Evolutionary conservation across 768 basidiomycete genomes (phyloP).

Genomic region (Boletus coccyginus): DNA sequence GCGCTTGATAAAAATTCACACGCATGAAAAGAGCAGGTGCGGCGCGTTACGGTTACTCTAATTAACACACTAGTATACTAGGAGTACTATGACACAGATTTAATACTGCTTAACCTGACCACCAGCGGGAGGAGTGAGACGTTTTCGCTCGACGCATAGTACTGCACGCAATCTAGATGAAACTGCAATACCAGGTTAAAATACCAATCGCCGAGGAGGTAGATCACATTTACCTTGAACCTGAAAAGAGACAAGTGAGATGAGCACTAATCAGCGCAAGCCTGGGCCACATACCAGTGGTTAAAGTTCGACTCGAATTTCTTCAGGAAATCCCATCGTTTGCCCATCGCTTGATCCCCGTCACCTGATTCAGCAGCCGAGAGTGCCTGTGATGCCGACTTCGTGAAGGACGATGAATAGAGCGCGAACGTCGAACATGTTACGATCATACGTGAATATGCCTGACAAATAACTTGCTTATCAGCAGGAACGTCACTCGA

Average conservation of each 20-base stretch:
- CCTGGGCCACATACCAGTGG: slow-evolving; percentile 63
- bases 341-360: slow-evolving; percentile 63
- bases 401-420: slow-evolving; percentile 79
- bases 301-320: slow-evolving; percentile 96
- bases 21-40: not conserved
- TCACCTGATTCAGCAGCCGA: slow-evolving; percentile 58
- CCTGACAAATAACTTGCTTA: slow-evolving; percentile 37
- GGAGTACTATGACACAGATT: slow-evolving; percentile 25
- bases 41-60: no score
- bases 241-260: slow-evolving; percentile 28
- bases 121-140: slow-evolving; percentile 86
- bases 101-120: slow-evolving; percentile 61
- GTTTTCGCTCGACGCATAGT: slow-evolving; percentile 93
- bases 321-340: slow-evolving; percentile 84
- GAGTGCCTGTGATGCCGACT: slow-evolving; percentile 73
- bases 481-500: not conserved
- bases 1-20: slow-evolving; percentile 16
- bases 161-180: slow-evolving; percentile 81
- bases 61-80: not conserved
- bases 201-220: not conserved
- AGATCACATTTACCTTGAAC: slow-evolving; percentile 47
- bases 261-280: not conserved
- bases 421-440: slow-evolving; percentile 89
- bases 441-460: slow-evolving; percentile 72
- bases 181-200: slow-evolving; percentile 36